phyloP scores from a whole-genome alignment of 2,329 filamentous ascomycete genomes.

The Verticillium klebahnii region DNA sequence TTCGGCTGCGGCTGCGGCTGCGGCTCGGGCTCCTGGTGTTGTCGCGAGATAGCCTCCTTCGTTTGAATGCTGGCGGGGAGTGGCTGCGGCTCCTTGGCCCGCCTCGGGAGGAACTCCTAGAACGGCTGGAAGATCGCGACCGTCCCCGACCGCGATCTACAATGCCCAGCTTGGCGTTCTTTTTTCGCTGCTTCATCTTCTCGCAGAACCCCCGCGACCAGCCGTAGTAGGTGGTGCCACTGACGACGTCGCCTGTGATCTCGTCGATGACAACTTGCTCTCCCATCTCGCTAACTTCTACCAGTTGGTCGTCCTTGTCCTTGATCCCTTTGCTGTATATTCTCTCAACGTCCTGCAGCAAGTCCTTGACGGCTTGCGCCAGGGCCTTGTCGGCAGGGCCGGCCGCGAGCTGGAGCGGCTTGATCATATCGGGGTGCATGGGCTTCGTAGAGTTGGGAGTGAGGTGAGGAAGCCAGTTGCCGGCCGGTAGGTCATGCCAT shows the following conservation, averaged over 20 bases:
- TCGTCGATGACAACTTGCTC: slow-evolving; percentile 63
- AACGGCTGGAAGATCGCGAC: slow-evolving; percentile 25
- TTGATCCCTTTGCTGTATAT: slow-evolving; percentile 56
- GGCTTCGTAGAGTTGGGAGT: slow-evolving; percentile 70
- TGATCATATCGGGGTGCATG: slow-evolving; percentile 67
- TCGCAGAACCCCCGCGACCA: slow-evolving; percentile 80
- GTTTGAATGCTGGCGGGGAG: slow-evolving; percentile 32
- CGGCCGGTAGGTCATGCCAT: slow-evolving; percentile 80
- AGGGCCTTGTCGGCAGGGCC: slow-evolving; percentile 66
- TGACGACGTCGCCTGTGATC: slow-evolving; percentile 58
- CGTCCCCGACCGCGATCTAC: slow-evolving; percentile 23
- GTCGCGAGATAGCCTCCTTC: slow-evolving; percentile 28
- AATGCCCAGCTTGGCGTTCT: slow-evolving; percentile 19
- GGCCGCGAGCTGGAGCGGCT: slow-evolving; percentile 64
- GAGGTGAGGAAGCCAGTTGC: slow-evolving; percentile 75
- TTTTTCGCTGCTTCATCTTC: slow-evolving; percentile 64
- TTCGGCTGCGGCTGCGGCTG: slow-evolving; percentile 26
- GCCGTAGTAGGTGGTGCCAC: slow-evolving; percentile 77
- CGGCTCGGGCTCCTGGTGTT: slow-evolving; percentile 22
- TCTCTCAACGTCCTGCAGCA: slow-evolving; percentile 65
- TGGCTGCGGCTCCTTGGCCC: slow-evolving; percentile 25
- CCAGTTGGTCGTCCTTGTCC: slow-evolving; percentile 39
- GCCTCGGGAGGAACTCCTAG: slow-evolving; percentile 18
- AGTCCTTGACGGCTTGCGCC: slow-evolving; percentile 61
- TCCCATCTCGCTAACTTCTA: slow-evolving; percentile 67